Base-by-base conservation (phyloP, 2,329 filamentous ascomycete species). In the Colletotrichum liaoningense region DNA sequence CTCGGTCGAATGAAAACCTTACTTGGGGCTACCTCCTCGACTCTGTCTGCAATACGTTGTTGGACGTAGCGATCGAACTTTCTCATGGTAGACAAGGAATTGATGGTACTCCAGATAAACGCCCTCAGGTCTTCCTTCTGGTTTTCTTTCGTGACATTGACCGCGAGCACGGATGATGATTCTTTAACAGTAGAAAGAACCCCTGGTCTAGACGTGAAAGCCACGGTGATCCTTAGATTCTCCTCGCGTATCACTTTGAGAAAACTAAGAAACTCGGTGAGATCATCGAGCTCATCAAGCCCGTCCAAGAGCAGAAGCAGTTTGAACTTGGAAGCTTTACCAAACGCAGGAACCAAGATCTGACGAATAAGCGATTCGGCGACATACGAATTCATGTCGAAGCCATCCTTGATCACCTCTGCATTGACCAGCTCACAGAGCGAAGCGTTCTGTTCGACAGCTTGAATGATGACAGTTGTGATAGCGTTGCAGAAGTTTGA, bases 271-370 rank as follows among this genome's bases (percentile, higher is more conserved):
- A 80, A 67, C 8, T 70, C 60, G 5, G 63, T 33, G 9, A 68
- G 63, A 46, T 78, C 72, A 24, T 73, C 30, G 1, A 79, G 60
- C 65, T 83, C 81, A 58, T 83, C 81, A 1, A 82, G 42, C 1
- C 81, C 81, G 54, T 83, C 81, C 3, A 83, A 73, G 22, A 82
- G 71, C 4, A 83, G 22, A 19, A 77, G 77, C 4, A 81, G 73
- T 4, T 72, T 72, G 12, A 75, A 75, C 3, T 77, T 76, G 0
- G 78, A 77, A 6, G 65, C 56, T 14, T 74, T 67, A 1, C 60
- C 55, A 55, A 81, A 81, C 1, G 75, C 76, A 0, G 75, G 74
- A 2, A 65, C 77, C 1, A 81, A 73, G 14, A 82, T 72, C 16
- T 77, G 76, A 6, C 75, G 72, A 16, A 76, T 26, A 2, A 79